Conservation (phyloP, 2,329 filamentous ascomycete species). For the Aspergillus sp. region DNA sequence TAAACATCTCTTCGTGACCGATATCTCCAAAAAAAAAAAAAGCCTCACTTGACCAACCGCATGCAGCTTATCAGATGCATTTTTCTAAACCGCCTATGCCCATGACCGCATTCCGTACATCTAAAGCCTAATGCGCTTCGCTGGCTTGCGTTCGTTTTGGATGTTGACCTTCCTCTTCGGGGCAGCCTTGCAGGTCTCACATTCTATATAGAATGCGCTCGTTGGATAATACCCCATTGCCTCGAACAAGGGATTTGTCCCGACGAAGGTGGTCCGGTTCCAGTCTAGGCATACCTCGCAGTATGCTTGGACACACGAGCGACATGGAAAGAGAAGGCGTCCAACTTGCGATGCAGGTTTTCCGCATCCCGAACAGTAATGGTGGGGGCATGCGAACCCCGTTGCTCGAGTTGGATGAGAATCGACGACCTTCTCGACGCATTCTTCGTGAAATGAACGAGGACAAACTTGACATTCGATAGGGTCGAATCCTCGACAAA, state of each 20-base stretch:
- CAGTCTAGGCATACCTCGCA: conserved; percentile 59
- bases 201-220: not conserved
- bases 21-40: too few relatives aligned
- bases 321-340: conserved; percentile 46
- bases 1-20: too few relatives aligned
- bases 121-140: not conserved
- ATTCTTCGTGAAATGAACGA: conserved; percentile 49
- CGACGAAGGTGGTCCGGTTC: conserved; percentile 46
- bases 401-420: conserved; percentile 18
- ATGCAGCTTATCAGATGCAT: too few relatives aligned
- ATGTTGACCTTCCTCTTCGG: not conserved
- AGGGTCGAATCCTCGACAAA: conserved; percentile 2
- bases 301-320: conserved; percentile 51
- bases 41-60: too few relatives aligned
- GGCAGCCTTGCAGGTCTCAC: not conserved
- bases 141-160: not conserved
- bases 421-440: conserved; percentile 31
- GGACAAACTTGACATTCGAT: conserved; percentile 41
- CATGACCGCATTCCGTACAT: too few relatives aligned
- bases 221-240: not conserved
- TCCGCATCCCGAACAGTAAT: conserved; percentile 50
- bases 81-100: too few relatives aligned
- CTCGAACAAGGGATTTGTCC: conserved; percentile 24
- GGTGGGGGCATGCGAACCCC: conserved; percentile 48
- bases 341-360: conserved; percentile 45